Evolutionary conservation across 805 yeast genomes (phyloP), one percentile per base, ranked within the genome.

Genomic region (Yarrowia sp.): DNA sequence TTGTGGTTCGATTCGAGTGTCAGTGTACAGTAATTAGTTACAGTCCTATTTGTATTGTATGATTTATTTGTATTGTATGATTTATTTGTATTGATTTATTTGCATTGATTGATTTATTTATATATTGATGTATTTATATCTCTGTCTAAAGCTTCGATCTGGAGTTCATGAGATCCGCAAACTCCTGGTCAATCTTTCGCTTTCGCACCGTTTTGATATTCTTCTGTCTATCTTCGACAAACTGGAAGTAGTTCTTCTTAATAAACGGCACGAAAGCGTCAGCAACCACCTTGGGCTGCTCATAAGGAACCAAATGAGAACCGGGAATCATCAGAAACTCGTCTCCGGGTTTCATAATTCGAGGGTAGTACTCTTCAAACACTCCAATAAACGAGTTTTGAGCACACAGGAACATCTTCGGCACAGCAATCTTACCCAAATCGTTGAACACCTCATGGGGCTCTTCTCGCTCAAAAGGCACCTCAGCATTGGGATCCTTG

Each of bases 371-470:
- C 32, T 58, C 64, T 15, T 32, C 43, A 17, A 58, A 58, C 13
- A 44, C 13, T 1, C 35, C 32, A 3, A 58, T 17, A 35, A 43
- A 58, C 5, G 51, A 58, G 3, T 17, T 8, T 2, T 33, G 15
- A 8, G 51, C 64, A 14, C 36, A 31, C 6, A 58, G 41, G 31
- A 58, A 58, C 64, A 58, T 43, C 17, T 18, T 44, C 8, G 64
- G 64, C 1, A 18, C 32, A 1, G 14, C 51, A 5, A 58, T 43
- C 28, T 58, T 58, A 15, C n/a, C 22, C 17, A 58, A 43, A 7
- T 36, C 50, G 51, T 43, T 43, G 35, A 58, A 58, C 51, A 58
- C 64, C 33, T 43, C 41, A 42, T 58, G 33, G 43, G 64, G 42
- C 43, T 58, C 64, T 8, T 58, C 43, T 18, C 64, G 51, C 43